Evolutionary conservation across 352 stramenopile genomes (phyloP), one percentile per base, ranked within the genome.

Genomic region (Sclerospora graminicola): DNA sequence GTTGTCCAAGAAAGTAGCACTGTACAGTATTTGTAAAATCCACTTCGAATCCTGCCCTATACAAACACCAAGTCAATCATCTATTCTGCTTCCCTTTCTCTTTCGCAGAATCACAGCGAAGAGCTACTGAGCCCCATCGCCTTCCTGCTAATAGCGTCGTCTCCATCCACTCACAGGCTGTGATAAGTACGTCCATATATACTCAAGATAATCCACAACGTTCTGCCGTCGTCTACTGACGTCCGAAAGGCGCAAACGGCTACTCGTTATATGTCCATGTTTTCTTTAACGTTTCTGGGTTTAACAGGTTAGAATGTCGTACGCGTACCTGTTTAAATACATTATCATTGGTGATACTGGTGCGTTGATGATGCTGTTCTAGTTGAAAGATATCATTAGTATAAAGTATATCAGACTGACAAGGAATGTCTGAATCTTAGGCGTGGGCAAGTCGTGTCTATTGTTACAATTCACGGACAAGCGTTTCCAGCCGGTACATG

Each of bases 401-500:
- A 19, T 35, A 9, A 35, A 35, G 16, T 16, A 18, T 5, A 42
- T 52, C n/a, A 10, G 20, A 41, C 2, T 41, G 13, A 41, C n/a
- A 30, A 6, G 23, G 20, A 6, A 10, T 14, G 11, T 51, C n/a
- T 42, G 39, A n/a, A 30, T 34, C 2, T 46, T 42, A 98, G 96
- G 96, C 40, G 96, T 99, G 13, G 97, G 97, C 24, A 99, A 99
- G 79, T 99, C 94, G 36, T 99, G 97, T 69, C 82, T 99, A 57
- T 73, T 99, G 32, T 77, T 99, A 50, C 96, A 99, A 73, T 99
- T 99, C 78, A 99, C 97, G 37, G 96, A 99, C 80, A 99, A 99
- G 74, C 84, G 96, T 40, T 99, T 99, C 73, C 95, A 99, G 65
- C 95, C 95, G 0, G 96, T 99, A 27, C 77, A 99, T 58, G 96